These are phyloP conservation scores for Escallonia herrerae DNA, from an alignment of 129 eudicot species.

Conservation along the genomic window DNA sequence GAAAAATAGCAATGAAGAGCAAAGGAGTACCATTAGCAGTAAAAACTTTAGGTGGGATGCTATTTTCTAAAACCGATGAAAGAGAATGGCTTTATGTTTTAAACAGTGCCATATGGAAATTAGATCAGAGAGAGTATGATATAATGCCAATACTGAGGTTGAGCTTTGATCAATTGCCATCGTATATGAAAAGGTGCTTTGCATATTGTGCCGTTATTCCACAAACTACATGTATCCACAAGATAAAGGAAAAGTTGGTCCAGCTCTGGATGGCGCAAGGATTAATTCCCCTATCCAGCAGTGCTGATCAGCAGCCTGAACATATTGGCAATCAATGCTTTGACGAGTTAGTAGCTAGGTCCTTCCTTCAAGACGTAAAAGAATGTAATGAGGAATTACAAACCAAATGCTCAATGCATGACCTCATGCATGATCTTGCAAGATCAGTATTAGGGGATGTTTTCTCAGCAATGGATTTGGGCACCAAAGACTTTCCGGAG, in stretches of 20 bases:
- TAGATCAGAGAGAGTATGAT: slow-evolving; percentile 4
- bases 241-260: slow-evolving; percentile 9
- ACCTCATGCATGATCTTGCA: slow-evolving; percentile 17
- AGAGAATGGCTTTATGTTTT: slow-evolving; percentile 7
- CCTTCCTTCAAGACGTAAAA: slow-evolving; percentile 13
- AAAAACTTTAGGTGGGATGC: slow-evolving; percentile 9
- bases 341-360: slow-evolving; percentile 18
- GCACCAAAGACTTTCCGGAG: neutral
- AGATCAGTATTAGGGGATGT: slow-evolving; percentile 11
- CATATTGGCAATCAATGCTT: slow-evolving; percentile 14
- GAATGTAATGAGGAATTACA: slow-evolving; percentile 6
- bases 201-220: slow-evolving; percentile 9
- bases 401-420: slow-evolving; percentile 16
- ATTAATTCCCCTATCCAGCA: neutral
- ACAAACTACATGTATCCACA: neutral
- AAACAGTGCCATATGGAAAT: slow-evolving; percentile 6
- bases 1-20: slow-evolving; percentile 10
- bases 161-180: slow-evolving; percentile 7
- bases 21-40: slow-evolving; percentile 15
- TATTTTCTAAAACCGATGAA: slow-evolving; percentile 5
- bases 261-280: slow-evolving; percentile 20
- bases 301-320: neutral
- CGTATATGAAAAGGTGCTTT: slow-evolving; percentile 12
- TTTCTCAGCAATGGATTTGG: slow-evolving; percentile 2
- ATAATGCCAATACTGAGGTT: slow-evolving; percentile 10